phyloP scores from a whole-genome alignment of 805 yeast genomes.

The Maudiozyma bulderi region DNA sequence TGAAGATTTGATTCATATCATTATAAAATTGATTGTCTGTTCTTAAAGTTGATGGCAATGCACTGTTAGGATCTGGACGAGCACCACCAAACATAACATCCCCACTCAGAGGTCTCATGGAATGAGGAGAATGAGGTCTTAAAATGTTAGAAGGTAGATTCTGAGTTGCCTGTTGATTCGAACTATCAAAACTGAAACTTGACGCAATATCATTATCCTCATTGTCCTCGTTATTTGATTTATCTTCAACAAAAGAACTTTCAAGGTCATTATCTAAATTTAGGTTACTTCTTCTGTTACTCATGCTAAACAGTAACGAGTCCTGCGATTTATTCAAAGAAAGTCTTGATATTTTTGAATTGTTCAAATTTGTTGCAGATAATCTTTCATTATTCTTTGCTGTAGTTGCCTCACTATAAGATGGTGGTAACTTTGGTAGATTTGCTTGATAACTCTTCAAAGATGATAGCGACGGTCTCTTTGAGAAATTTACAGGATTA shows the following conservation, averaged over 20 bases:
- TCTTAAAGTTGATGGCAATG: constrained; percentile 24
- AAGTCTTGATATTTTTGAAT: constrained; percentile 4
- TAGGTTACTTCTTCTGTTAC: constrained; percentile 1
- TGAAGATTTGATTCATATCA: constrained; percentile 20
- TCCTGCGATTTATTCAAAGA: constrained; percentile 10
- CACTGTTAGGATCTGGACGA: neutral
- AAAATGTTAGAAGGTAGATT: constrained; percentile 28
- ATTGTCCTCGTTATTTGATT: neutral
- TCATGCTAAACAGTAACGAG: constrained; percentile 3
- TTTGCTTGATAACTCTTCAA: neutral
- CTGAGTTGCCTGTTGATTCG: constrained; percentile 4
- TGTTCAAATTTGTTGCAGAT: neutral
- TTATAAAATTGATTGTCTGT: constrained; percentile 16
- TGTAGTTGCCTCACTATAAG: constrained; percentile 26
- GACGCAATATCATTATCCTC: constrained; percentile 13
- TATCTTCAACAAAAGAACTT: neutral
- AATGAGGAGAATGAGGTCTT: constrained; percentile 25
- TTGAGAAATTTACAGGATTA: neutral
- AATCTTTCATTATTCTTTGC: constrained; percentile 7
- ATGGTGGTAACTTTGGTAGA: constrained; percentile 29
- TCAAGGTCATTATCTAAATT: constrained; percentile 5
- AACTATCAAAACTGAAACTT: constrained; percentile 10
- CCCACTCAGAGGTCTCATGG: constrained; percentile 13
- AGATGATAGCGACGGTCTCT: neutral
- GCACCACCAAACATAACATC: neutral